Percentiles rank a stretch among this genome's conserved stretches.
These are phyloP conservation scores for Aspergillus haitiensis DNA, from an alignment of 495 filamentous ascomycete genomes.

Conservation along the genomic window DNA sequence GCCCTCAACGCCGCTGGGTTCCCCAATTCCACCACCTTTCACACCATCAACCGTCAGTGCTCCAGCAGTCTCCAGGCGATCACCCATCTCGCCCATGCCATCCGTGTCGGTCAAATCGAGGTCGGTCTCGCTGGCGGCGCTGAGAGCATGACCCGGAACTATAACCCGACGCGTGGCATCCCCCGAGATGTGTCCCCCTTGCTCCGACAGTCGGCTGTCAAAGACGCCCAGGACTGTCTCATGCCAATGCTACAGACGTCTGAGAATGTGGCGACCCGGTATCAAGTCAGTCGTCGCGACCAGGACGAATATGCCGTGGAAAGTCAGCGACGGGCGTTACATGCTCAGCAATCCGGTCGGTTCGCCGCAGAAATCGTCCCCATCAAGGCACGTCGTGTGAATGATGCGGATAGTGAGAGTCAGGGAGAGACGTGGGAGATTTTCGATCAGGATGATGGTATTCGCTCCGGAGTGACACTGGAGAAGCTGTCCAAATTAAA, in stretches of 20 bases:
- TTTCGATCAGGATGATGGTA: constrained; percentile 77
- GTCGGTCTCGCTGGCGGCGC: constrained; percentile 77
- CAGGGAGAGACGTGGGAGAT: constrained; percentile 67
- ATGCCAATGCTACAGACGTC: constrained; percentile 88
- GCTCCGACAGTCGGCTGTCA: constrained; percentile 55
- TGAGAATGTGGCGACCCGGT: constrained; percentile 83
- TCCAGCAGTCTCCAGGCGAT: constrained; percentile 84
- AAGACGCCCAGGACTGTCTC: constrained; percentile 74
- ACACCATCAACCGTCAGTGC: constrained; percentile 82
- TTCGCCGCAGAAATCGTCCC: constrained; percentile 85
- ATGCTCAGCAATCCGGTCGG: constrained; percentile 76
- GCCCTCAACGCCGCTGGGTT: constrained; percentile 82
- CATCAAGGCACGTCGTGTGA: constrained; percentile 66
- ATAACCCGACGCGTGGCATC: constrained; percentile 62
- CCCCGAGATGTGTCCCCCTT: constrained; percentile 63
- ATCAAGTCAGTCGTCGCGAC: constrained; percentile 65
- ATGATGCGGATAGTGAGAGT: constrained; percentile 64
- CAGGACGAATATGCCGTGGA: constrained; percentile 80
- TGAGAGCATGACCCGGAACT: constrained; percentile 74
- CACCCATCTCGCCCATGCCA: constrained; percentile 81
- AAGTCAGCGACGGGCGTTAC: constrained; percentile 72
- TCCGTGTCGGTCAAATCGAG: constrained; percentile 71
- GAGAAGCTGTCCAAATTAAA: constrained; percentile 73
- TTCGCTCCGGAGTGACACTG: constrained; percentile 75
- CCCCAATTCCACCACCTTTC: constrained; percentile 74